Percentiles rank a stretch among this genome's conserved stretches.
These are phyloP conservation scores for Chaetomiaceae sp. DNA, from an alignment of 2,329 filamentous ascomycete genomes.

Conservation along the genomic window DNA sequence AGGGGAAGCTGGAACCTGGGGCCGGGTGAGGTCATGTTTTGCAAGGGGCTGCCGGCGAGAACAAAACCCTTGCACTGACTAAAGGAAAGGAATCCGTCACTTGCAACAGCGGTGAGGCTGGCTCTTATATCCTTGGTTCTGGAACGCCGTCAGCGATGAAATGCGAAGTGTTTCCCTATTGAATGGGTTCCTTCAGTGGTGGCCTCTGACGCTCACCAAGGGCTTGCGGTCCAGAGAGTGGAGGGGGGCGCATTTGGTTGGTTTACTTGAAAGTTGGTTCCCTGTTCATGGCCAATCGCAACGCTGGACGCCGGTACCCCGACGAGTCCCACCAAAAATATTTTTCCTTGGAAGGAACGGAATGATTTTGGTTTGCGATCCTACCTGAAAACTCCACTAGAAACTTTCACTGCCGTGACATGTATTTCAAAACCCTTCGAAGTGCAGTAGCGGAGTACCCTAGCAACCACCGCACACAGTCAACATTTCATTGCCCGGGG, in stretches of 20 bases:
- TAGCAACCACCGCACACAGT: no score
- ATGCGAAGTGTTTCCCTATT: no score
- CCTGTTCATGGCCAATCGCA: slow-evolving; percentile 11
- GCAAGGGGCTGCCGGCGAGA: background rate
- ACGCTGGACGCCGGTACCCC: background rate
- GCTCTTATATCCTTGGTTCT: no score
- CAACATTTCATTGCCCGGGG: no score
- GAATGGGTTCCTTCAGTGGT: no score
- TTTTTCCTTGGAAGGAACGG: slow-evolving; percentile 7
- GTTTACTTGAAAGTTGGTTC: background rate
- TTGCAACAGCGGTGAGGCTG: no score
- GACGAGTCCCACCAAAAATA: slow-evolving; percentile 19
- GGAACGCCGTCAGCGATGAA: no score
- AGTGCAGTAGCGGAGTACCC: no score
- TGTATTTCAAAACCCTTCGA: background rate
- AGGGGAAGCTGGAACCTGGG: background rate
- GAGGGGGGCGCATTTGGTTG: background rate
- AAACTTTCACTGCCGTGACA: background rate
- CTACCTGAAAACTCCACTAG: background rate
- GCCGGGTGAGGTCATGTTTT: background rate
- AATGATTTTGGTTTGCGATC: background rate
- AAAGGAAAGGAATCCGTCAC: no score
- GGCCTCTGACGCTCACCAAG: no score
- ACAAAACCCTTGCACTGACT: no score
- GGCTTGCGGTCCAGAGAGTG: no score